Base-by-base conservation (phyloP, 352 stramenopile genomes). In the Pythium brassicae region DNA sequence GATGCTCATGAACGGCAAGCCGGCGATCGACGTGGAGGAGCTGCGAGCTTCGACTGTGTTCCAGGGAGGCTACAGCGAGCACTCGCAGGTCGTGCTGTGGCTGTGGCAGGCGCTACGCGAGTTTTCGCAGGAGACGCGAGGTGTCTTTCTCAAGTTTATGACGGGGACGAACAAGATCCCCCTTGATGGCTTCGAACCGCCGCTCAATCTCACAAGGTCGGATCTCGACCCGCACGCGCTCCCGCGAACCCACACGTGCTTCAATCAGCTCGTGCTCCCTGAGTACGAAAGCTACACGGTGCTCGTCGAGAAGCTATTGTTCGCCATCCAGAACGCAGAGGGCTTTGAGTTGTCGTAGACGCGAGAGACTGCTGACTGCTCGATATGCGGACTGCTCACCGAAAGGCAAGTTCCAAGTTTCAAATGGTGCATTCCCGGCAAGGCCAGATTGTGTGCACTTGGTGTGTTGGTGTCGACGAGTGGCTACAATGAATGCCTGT, bases 251-350 rank as follows among this genome's bases (percentile, higher is more conserved):
- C 86, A 96, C 62, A 96, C 86, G 7, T 96, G 86, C 53, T 96
- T 96, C 65, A 96, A 96, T 57, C 86, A 96, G 58, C 74, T 96
- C 12, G 85, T 96, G 29, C 68, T 96, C 19, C 85, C 86, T 7
- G 78, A 89, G 57, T 95, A 93, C 62, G 61, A 57, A 26, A 83
- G 59, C 58, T 92, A 85, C 54, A 65, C 83, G 55, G 62, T 61
- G 4, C 63, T 95, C 11, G 67, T 85, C 3, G 77, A 84, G 34
- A 92, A 96, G 63, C 48, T 96, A 37, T 73, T 64, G 20, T 91
- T 92, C 55, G 83, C 78, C 2, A 87, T 96, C 52, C 67, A 74
- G 32, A 92, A 95, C 52, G 73, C 79, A 0, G 73, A 94, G 46
- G 76, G 80, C 0, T 95, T 96, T 52, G 79, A 92, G 54, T 57